Percentiles rank a stretch among this genome's conserved stretches.
Evolutionary conservation across 352 stramenopile species (phyloP).

Genomic region (Phytophthora ramorum): DNA sequence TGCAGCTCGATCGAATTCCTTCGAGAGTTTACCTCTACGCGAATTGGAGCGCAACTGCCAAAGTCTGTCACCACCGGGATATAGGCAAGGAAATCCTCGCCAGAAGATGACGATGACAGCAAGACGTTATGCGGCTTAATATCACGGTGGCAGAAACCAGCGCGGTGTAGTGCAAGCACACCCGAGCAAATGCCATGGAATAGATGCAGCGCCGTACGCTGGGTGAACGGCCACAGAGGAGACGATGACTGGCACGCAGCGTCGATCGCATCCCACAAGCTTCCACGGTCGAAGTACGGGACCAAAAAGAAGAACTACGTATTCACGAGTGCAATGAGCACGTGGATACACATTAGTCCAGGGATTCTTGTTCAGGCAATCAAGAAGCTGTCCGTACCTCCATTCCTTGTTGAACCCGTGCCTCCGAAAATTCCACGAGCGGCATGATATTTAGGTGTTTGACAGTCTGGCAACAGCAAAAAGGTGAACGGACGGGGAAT

Average conservation of each 20-base stretch:
- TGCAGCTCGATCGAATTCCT: constrained; percentile 80
- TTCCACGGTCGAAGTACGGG: constrained; percentile 86
- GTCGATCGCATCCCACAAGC: constrained; percentile 80
- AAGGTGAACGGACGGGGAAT: constrained; percentile 2
- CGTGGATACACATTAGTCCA: neutral
- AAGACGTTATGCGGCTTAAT: constrained; percentile 89
- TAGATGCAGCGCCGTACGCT: constrained; percentile 80
- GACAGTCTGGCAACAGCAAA: constrained; percentile 50
- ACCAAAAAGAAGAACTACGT: constrained; percentile 85
- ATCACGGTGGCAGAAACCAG: constrained; percentile 85
- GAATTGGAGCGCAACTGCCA: constrained; percentile 77
- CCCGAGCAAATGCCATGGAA: constrained; percentile 88
- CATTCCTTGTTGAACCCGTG: constrained; percentile 66
- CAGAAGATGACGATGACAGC: constrained; percentile 66
- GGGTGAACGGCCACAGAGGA: constrained; percentile 84
- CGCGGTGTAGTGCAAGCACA: constrained; percentile 75
- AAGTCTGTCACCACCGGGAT: constrained; percentile 89
- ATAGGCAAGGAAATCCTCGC: constrained; percentile 74
- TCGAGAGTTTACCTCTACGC: constrained; percentile 70
- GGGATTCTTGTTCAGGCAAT: neutral
- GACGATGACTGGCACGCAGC: constrained; percentile 69
- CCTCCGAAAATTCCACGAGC: constrained; percentile 81
- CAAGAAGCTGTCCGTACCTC: constrained; percentile 51
- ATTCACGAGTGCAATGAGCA: neutral
- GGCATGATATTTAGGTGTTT: constrained; percentile 86